Conservation (phyloP, 2,329 filamentous ascomycete genomes). For the Trichophyton verrucosum region DNA sequence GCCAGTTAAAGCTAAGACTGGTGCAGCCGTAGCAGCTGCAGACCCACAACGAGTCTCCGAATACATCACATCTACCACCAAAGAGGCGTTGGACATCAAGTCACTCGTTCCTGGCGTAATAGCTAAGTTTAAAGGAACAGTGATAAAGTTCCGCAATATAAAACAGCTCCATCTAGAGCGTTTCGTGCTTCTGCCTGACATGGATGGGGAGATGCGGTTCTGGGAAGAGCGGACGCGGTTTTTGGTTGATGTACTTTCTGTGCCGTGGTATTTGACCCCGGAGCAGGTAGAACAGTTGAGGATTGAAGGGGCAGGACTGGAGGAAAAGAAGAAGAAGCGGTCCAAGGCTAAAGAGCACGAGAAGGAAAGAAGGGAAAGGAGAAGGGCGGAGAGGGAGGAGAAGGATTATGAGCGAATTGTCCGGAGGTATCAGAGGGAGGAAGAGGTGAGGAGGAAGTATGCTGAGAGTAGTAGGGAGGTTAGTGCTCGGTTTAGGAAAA, state of each 20-base stretch:
- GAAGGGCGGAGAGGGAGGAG: constrained; percentile 31
- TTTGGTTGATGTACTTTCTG: constrained; percentile 37
- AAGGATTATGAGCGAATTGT: constrained; percentile 19
- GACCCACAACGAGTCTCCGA: not conserved
- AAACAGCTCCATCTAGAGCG: constrained; percentile 46
- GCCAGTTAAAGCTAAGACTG: constrained; percentile 14
- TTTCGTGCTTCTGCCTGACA: constrained; percentile 38
- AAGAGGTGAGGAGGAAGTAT: constrained; percentile 28
- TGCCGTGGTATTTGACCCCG: constrained; percentile 41
- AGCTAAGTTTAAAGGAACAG: constrained; percentile 46
- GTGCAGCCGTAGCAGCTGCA: not conserved
- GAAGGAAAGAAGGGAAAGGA: constrained; percentile 26
- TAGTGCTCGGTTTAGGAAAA: constrained; percentile 19
- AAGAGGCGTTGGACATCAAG: constrained; percentile 34
- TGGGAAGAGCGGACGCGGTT: constrained; percentile 42
- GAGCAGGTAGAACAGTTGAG: constrained; percentile 34
- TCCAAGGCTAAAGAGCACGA: constrained; percentile 25
- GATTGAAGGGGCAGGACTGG: constrained; percentile 30
- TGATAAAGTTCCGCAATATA: constrained; percentile 38
- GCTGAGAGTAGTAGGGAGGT: constrained; percentile 22
- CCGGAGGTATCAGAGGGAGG: constrained; percentile 26
- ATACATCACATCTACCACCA: constrained; percentile 9
- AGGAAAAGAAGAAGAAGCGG: constrained; percentile 30
- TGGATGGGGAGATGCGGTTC: constrained; percentile 42
- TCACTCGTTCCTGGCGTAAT: constrained; percentile 39